Evolutionary conservation across 441 rosid species (phyloP).

Genomic region (Adansonia grandidieri): DNA sequence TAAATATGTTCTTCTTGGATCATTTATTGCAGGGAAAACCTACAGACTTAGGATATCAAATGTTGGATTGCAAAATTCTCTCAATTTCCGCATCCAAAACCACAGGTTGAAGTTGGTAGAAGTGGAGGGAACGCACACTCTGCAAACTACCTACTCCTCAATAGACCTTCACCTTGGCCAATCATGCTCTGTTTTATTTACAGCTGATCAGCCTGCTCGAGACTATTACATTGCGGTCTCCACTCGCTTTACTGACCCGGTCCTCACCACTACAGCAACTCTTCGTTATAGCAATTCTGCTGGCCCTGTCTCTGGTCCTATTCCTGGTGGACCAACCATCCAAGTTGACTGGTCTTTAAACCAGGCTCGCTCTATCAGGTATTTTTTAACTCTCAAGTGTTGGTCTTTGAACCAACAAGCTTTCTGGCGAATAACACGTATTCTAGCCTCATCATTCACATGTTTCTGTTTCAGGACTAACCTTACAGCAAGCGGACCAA

Average conservation of each 20-base stretch:
- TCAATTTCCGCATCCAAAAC: slow-evolving; percentile 85
- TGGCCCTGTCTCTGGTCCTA: slow-evolving; percentile 64
- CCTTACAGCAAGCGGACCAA: slow-evolving; percentile 96
- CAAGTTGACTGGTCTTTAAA: slow-evolving; percentile 81
- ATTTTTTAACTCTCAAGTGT: neutral
- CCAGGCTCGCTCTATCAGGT: slow-evolving; percentile 94
- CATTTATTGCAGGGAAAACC: slow-evolving; percentile 62
- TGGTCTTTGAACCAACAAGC: slow-evolving; percentile 77
- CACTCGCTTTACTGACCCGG: slow-evolving; percentile 60
- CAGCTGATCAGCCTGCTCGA: slow-evolving; percentile 80
- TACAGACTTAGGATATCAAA: slow-evolving; percentile 89
- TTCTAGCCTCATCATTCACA: neutral
- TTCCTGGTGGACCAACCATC: slow-evolving; percentile 81
- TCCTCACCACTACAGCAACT: slow-evolving; percentile 62
- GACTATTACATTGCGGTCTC: slow-evolving; percentile 91
- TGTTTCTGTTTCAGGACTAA: slow-evolving; percentile 62
- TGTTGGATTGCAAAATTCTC: slow-evolving; percentile 73
- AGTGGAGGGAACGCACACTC: slow-evolving; percentile 91
- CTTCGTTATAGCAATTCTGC: slow-evolving; percentile 83
- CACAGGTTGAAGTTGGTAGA: slow-evolving; percentile 85
- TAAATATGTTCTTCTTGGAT: slow-evolving; percentile 4
- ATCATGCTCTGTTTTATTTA: slow-evolving; percentile 74
- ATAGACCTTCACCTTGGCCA: slow-evolving; percentile 93
- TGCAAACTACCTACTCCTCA: slow-evolving; percentile 70
- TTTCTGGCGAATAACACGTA: too few relatives aligned